Evolutionary conservation across 1,284 basidiomycete genomes (phyloP).

Genomic region (Amylostereum chailletii): DNA sequence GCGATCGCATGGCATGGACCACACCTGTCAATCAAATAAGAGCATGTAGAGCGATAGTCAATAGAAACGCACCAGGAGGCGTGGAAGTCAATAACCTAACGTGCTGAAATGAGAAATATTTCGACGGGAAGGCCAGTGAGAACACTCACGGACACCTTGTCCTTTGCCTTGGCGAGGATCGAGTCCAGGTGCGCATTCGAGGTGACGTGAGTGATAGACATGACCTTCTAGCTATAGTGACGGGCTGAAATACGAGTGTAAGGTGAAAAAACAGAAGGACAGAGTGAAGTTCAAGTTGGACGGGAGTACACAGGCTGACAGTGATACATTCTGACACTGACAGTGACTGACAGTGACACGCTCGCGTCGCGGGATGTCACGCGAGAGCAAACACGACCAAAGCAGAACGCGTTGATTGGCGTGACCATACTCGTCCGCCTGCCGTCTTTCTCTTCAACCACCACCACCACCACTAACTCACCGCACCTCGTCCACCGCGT

Average conservation of each 20-base stretch:
- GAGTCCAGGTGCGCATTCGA: conserved; percentile 54
- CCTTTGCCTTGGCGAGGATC: conserved; percentile 48
- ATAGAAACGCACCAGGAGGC: conserved; percentile 51
- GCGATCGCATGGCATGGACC: conserved; percentile 75
- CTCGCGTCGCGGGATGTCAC: not conserved
- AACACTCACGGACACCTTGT: conserved; percentile 54
- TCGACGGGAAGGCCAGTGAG: not conserved
- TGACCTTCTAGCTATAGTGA: conserved; percentile 14
- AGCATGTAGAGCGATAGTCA: not conserved
- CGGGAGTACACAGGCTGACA: no score
- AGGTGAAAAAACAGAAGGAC: not conserved
- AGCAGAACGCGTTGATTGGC: not conserved
- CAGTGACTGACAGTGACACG: no score
- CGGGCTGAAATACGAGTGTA: not conserved
- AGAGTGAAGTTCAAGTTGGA: no score
- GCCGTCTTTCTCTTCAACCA: not conserved
- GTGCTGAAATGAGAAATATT: not conserved
- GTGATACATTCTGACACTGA: no score
- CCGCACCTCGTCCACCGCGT: conserved; percentile 1
- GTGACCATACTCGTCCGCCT: not conserved
- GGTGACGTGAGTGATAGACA: conserved; percentile 54
- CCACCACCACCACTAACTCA: not conserved
- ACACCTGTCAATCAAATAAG: conserved; percentile 44
- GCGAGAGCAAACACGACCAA: not conserved
- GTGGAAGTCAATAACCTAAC: conserved; percentile 76